These are phyloP conservation scores for Leccinum pseudoinsigne DNA, from an alignment of 1,284 basidiomycete genomes.

Conservation along the genomic window DNA sequence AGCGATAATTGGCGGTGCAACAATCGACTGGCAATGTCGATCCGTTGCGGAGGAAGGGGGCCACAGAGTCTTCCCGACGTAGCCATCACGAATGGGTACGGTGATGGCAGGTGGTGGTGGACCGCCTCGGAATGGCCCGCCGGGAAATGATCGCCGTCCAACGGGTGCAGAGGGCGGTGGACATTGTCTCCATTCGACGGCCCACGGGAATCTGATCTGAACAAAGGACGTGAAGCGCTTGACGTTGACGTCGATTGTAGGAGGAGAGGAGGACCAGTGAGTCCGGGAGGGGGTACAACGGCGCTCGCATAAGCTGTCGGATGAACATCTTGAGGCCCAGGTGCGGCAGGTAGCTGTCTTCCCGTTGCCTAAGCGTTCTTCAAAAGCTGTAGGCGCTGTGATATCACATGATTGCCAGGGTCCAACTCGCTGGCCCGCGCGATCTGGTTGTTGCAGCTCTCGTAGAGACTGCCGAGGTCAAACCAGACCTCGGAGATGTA, in stretches of 20 bases:
- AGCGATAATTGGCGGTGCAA: too few species aligned
- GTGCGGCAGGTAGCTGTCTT: constrained; percentile 76
- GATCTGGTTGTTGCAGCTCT: constrained; percentile 99
- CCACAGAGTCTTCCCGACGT: too few species aligned
- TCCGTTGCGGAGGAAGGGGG: too few species aligned
- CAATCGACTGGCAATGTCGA: too few species aligned
- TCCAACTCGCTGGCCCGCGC: constrained; percentile 91
- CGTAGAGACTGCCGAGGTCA: constrained; percentile 95
- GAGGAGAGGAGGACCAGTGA: constrained; percentile 47
- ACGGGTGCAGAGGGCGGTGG: constrained; percentile 53
- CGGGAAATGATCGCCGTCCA: constrained; percentile 37
- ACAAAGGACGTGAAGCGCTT: constrained; percentile 42
- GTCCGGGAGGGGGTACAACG: constrained; percentile 63
- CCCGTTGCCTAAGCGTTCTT: constrained; percentile 83
- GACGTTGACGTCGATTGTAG: constrained; percentile 49
- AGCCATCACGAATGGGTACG: too few species aligned
- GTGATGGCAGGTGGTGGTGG: constrained; percentile 62
- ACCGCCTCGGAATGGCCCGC: constrained; percentile 48
- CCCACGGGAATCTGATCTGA: constrained; percentile 65
- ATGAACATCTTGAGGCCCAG: constrained; percentile 92
- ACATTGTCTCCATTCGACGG: constrained; percentile 50
- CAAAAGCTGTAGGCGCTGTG: constrained; percentile 74
- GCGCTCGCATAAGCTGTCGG: constrained; percentile 89
- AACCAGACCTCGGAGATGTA: constrained; percentile 99
- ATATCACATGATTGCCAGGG: constrained; percentile 76